phyloP scores from a whole-genome alignment of 352 stramenopile species.

The Stephanocyclus meneghinianus region DNA sequence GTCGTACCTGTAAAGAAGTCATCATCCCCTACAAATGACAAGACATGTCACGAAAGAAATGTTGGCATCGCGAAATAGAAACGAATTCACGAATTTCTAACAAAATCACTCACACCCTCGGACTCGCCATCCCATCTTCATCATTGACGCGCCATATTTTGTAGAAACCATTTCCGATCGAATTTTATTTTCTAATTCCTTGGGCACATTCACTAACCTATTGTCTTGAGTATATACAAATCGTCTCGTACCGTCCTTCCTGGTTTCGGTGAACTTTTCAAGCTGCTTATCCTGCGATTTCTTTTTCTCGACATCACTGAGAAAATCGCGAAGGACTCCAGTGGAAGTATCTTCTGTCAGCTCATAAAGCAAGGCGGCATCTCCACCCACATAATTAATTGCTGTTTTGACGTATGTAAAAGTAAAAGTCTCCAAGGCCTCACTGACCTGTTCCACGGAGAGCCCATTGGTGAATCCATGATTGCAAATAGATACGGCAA shows the following conservation, averaged over 20 bases:
- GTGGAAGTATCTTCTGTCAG: constrained; percentile 50
- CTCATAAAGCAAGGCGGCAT: constrained; percentile 54
- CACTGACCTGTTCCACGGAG: constrained; percentile 20
- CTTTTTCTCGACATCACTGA: constrained; percentile 40
- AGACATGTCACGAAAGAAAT: not conserved
- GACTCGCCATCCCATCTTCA: constrained; percentile 69
- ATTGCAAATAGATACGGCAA: constrained; percentile 62
- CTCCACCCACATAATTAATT: constrained; percentile 60
- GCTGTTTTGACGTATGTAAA: constrained; percentile 59
- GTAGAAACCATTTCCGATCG: constrained; percentile 45
- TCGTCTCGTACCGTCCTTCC: constrained; percentile 20
- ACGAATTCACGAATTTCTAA: not conserved
- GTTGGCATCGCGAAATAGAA: not conserved
- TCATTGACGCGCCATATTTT: constrained; percentile 63
- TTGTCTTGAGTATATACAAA: constrained; percentile 48
- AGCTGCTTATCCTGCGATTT: constrained; percentile 43
- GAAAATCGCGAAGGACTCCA: constrained; percentile 51
- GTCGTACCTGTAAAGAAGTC: constrained; percentile 49
- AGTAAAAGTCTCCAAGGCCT: constrained; percentile 52
- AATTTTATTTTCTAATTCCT: constrained; percentile 49
- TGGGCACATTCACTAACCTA: constrained; percentile 39
- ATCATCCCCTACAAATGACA: constrained; percentile 41
- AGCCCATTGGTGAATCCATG: constrained; percentile 64
- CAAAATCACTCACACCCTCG: constrained; percentile 24
- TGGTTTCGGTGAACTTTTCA: constrained; percentile 62